Conservation (phyloP, 768 basidiomycete genomes). For the Clathrus columnatus region DNA sequence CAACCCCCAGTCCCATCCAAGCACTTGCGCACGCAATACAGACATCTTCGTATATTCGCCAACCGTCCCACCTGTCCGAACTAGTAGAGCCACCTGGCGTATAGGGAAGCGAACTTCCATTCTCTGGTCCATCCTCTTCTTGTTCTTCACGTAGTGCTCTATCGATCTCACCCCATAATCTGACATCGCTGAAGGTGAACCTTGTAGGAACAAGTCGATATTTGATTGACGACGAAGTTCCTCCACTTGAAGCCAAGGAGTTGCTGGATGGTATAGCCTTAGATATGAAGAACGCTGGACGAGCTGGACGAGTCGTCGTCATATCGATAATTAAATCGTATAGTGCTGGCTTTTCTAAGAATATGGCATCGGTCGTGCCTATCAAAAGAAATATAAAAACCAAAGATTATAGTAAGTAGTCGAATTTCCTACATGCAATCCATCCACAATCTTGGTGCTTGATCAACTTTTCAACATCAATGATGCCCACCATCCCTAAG, state of each 20-base stretch:
- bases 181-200: slow-evolving; percentile 80
- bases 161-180: slow-evolving; percentile 72
- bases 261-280: slow-evolving; percentile 31
- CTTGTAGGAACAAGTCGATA: slow-evolving; percentile 54
- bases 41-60: slow-evolving; percentile 79
- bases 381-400: neutral
- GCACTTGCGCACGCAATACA: slow-evolving; percentile 74
- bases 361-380: slow-evolving; percentile 79
- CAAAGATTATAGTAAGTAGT: neutral
- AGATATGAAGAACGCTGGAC: slow-evolving; percentile 60
- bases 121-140: slow-evolving; percentile 12
- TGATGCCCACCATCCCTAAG: slow-evolving; percentile 73
- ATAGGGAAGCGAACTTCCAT: slow-evolving; percentile 15
- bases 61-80: slow-evolving; percentile 60
- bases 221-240: slow-evolving; percentile 31
- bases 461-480: slow-evolving; percentile 54
- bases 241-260: neutral
- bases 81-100: slow-evolving; percentile 19
- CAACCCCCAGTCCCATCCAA: slow-evolving; percentile 66
- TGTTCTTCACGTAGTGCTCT: slow-evolving; percentile 38
- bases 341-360: slow-evolving; percentile 68
- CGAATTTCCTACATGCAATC: slow-evolving; percentile 58
- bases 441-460: slow-evolving; percentile 63
- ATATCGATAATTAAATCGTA: slow-evolving; percentile 80
- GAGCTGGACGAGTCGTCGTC: slow-evolving; percentile 48